Base-by-base conservation (phyloP, 306 rosid species). In the Begonia fuchsioides region DNA sequence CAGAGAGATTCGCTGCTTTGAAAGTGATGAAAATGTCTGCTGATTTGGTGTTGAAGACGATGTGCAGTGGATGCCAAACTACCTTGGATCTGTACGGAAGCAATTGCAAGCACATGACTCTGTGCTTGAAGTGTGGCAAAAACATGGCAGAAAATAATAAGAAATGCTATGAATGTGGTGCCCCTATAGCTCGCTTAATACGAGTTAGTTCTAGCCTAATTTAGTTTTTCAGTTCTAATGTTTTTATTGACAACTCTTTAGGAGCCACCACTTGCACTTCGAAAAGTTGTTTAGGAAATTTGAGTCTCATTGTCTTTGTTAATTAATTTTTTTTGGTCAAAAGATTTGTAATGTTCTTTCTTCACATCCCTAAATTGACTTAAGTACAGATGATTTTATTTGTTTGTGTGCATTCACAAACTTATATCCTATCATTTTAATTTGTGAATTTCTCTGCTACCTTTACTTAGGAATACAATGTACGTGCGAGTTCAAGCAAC, bases 71-170 rank as follows among this genome's bases (percentile, higher is more conserved):
- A 13, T 90, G 97, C 50, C 84, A 86, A 38, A 69, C 93, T 26
- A 76, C 84, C 19, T 50, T 81, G 20, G 93, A 85, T 49, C 64
- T 90, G 62, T 90, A 90, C 62, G 97, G 95, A 38, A 90, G 97
- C 78, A 81, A 84, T 57, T 84, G 95, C 81, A 90, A 81, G 74
- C 97, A 84, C 74, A 64, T 81, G 93, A 84, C 93, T 13, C 64
- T 90, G 32, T 88, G 97, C 75, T 62, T 75, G 65, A 61, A 69
- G 32, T 88, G 97, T 40, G 97, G 90, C 61, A 84, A 88, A 71
- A 62, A 68, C 60, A 84, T 72, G 95, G 93, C 95, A 0, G 76
- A 81, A 70, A 84, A 72, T 3, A 77, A 71, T 47, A 67, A 67
- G 51, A 90, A 72, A 53, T 90, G 97, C 72, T 47, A 17, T 49